These are phyloP conservation scores for Phaseolus coccineus DNA, from an alignment of 331 rosid genomes.

Conservation along the genomic window DNA sequence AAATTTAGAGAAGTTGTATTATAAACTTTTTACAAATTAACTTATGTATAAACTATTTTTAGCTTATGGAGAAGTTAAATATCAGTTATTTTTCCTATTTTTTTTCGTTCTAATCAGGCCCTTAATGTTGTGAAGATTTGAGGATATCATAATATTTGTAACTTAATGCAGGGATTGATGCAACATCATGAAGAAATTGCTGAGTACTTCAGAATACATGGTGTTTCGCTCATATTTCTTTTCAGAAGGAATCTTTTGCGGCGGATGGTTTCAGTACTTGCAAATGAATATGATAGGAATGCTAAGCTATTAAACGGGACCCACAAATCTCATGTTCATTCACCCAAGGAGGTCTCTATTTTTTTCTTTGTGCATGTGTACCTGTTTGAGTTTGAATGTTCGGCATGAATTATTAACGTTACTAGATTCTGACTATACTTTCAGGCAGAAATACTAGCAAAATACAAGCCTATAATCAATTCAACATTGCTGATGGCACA, in stretches of 20 bases:
- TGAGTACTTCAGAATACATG: slow-evolving; percentile 75
- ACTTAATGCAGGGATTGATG: slow-evolving; percentile 82
- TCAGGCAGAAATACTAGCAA: slow-evolving; percentile 93
- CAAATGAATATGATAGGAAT: slow-evolving; percentile 82
- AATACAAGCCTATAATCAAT: slow-evolving; percentile 85
- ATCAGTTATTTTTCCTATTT: too few relatives aligned
- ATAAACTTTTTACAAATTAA: too few relatives aligned
- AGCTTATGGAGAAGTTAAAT: too few relatives aligned
- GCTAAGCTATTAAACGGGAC: slow-evolving; percentile 83
- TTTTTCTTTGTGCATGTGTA: slow-evolving; percentile 20
- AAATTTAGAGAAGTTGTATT: too few relatives aligned
- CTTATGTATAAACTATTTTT: too few relatives aligned
- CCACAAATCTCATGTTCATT: slow-evolving; percentile 98
- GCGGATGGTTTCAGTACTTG: slow-evolving; percentile 88
- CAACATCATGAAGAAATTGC: slow-evolving; percentile 80
- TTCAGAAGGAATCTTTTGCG: slow-evolving; percentile 97
- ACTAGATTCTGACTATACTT: slow-evolving; percentile 36
- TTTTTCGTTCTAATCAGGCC: too few relatives aligned
- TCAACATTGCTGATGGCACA: slow-evolving; percentile 65
- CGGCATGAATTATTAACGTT: slow-evolving; percentile 13
- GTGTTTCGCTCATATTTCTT: slow-evolving; percentile 87
- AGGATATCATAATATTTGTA: slow-evolving; percentile 28
- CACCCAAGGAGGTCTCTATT: slow-evolving; percentile 82
- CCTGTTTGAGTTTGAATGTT: slow-evolving; percentile 9
- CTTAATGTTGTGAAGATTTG: neutral